Evolutionary conservation across 75 land plant species (phyloP), one percentile per base, ranked within the genome.

Genomic region (Cunninghamia lanceolata): DNA sequence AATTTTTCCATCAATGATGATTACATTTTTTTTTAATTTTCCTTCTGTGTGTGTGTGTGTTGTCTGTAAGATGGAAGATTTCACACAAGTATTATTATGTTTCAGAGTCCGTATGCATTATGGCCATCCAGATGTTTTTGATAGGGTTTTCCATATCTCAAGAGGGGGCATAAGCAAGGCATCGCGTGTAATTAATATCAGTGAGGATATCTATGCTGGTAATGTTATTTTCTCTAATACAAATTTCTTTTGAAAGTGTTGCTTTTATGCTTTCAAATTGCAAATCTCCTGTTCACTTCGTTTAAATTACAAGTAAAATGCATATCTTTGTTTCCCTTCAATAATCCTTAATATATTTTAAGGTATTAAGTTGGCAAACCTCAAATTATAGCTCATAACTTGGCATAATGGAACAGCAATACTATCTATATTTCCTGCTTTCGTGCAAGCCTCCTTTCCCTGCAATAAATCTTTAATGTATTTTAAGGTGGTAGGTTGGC

Each of bases 101-200:
- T 84, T 85, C 86, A 95, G 98, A 92, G 95, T 95, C 10, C 93
- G 98, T 25, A 96, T 96, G 98, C 98, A 96, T 86, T 96, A 96
- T 91, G 98, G 98, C 8, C 98, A 96, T 90, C 98, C 98, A 85
- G 98, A 96, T 94, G 98, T 96, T 30, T 96, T 96, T 88, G 97
- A 96, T 86, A 87, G 98, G 84, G 76, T 96, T 84, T 96, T 96
- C 77, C 98, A 96, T 74, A 90, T 96, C 56, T 90, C 98, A 50
- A 82, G 98, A 30, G 98, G 98, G 68, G 98, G 98, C 25, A 93
- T 96, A 87, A 96, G 98, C 93, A 96, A 96, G 88, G 94, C 96
- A 50, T 96, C 98, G 47, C 90, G 92, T 47, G 88, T 91, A 56
- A 95, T 96, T 50, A 96, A 96, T 81, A 92, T 96, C 21, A 96